A percentile compares a stretch with the other conserved stretches of the same genome.
phyloP scores from a whole-genome alignment of 108 stramenopile genomes.

The Chaetoceros tenuissimus region DNA sequence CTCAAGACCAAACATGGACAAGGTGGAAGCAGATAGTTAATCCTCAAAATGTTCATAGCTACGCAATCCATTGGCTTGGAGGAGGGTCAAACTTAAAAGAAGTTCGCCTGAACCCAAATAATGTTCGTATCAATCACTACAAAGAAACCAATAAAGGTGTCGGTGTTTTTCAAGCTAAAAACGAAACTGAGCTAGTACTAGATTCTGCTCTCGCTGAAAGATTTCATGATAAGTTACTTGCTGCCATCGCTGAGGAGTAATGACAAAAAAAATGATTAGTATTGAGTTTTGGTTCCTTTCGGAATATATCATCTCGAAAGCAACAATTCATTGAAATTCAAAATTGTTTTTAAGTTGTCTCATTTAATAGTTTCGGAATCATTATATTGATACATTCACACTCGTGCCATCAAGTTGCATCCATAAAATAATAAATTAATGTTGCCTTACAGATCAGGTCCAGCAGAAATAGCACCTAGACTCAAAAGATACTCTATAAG shows the following conservation, averaged over 20 bases:
- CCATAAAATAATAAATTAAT: too few species aligned
- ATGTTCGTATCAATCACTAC: neutral
- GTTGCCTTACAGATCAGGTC: slow-evolving; percentile 19
- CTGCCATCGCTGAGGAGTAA: too few species aligned
- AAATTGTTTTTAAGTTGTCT: too few species aligned
- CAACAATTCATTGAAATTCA: too few species aligned
- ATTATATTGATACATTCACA: too few species aligned
- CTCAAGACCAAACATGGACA: neutral
- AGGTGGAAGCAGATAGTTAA: neutral
- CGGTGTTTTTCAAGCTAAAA: neutral
- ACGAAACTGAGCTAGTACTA: neutral
- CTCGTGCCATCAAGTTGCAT: too few species aligned
- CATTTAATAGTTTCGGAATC: too few species aligned
- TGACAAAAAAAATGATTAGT: too few species aligned
- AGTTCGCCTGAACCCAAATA: neutral
- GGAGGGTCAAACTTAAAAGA: neutral
- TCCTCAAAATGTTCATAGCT: neutral
- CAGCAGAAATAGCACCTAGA: slow-evolving; percentile 15
- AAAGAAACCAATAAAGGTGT: neutral
- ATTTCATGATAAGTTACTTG: neutral
- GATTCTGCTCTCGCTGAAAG: neutral
- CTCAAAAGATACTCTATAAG: slow-evolving; percentile 9
- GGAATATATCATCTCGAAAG: too few species aligned
- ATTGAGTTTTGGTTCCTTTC: too few species aligned
- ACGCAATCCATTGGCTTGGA: neutral